These are phyloP conservation scores for Plasmodium ovale DNA, from an alignment of 169 alveolate species.

Conservation along the genomic window DNA sequence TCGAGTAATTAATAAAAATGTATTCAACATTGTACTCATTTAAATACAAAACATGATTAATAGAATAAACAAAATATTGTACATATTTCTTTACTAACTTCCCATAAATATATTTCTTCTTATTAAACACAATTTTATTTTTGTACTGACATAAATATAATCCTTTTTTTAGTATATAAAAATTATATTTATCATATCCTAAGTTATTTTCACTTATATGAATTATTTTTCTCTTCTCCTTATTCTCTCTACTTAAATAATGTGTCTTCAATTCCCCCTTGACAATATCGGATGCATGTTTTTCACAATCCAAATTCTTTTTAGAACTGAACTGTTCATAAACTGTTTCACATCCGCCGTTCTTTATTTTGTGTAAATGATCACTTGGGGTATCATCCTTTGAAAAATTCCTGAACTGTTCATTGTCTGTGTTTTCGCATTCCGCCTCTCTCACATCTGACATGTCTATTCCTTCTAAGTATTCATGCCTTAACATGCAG, in stretches of 20 bases:
- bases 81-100: conserved; percentile 20
- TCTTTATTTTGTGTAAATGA: neutral
- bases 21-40: conserved; percentile 34
- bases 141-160: conserved; percentile 26
- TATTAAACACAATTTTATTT: conserved; percentile 30
- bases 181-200: neutral
- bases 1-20: conserved; percentile 53
- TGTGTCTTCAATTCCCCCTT: neutral
- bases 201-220: neutral
- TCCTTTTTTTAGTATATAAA: conserved; percentile 46
- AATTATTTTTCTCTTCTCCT: conserved; percentile 12
- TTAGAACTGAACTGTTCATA: neutral
- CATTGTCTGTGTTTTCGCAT: neutral
- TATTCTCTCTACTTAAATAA: neutral
- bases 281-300: no score
- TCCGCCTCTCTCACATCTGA: neutral
- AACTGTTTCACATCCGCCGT: no score
- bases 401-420: neutral
- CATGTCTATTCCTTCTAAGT: neutral
- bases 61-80: conserved; percentile 33
- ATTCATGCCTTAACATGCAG: conserved; percentile 4
- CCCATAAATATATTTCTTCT: conserved; percentile 7
- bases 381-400: neutral
- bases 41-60: conserved; percentile 23
- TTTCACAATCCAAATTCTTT: no score